Conservation (phyloP, 176 grass and related monocot genomes). For the Oryza meyeriana region DNA sequence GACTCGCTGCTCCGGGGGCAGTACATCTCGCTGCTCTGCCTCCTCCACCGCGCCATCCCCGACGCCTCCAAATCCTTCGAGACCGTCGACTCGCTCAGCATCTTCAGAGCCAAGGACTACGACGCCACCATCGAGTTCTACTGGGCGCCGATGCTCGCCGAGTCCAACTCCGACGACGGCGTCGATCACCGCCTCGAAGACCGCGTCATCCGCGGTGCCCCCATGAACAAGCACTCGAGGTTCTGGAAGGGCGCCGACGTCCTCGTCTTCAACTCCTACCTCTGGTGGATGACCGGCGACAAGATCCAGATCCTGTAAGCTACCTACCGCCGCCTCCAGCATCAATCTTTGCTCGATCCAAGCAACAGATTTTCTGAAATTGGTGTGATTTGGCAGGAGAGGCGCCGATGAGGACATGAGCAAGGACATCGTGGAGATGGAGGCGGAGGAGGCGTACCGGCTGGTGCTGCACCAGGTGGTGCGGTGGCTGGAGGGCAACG, state of each 20-base stretch:
- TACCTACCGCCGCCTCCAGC: neutral
- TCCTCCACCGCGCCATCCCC: conserved; percentile 59
- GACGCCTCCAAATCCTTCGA: conserved; percentile 53
- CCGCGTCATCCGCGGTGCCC: conserved; percentile 46
- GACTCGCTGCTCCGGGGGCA: conserved; percentile 65
- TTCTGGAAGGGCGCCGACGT: conserved; percentile 65
- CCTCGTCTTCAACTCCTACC: conserved; percentile 72
- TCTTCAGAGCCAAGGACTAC: conserved; percentile 58
- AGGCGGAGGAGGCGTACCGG: conserved; percentile 37
- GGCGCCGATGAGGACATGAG: conserved; percentile 47
- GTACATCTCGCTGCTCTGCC: conserved; percentile 57
- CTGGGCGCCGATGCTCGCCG: conserved; percentile 66
- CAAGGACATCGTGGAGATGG: conserved; percentile 63
- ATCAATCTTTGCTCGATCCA: too few relatives aligned
- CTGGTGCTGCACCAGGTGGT: conserved; percentile 50
- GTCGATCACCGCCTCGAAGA: conserved; percentile 34
- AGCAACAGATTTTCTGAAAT: neutral
- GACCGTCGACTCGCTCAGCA: conserved; percentile 45
- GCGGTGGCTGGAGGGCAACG: conserved; percentile 51
- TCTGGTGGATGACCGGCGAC: conserved; percentile 50
- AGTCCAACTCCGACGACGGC: conserved; percentile 58
- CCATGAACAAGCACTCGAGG: conserved; percentile 46
- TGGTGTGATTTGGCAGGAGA: conserved; percentile 18
- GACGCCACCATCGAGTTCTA: conserved; percentile 74
- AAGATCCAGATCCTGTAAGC: conserved; percentile 61